Evolutionary conservation across 768 basidiomycete species (phyloP).

Genomic region (Cystobasidium ongulense): DNA sequence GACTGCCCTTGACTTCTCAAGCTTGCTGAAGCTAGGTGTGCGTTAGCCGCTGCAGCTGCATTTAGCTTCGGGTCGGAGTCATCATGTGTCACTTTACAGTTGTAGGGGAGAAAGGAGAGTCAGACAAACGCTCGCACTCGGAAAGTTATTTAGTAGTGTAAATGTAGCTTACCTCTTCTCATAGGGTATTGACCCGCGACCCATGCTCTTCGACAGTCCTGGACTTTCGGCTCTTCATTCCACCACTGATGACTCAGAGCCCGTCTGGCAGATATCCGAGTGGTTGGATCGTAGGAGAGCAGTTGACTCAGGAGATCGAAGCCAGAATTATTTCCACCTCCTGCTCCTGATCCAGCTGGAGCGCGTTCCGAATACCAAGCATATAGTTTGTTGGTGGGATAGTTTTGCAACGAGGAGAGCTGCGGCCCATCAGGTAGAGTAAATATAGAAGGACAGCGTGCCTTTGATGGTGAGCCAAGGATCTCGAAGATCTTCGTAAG

Average conservation of each 20-base stretch:
- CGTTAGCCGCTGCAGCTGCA: constrained; percentile 14
- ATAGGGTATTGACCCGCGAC: constrained; percentile 15
- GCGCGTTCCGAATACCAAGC: constrained; percentile 58
- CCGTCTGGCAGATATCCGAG: constrained; percentile 69
- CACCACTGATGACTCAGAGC: constrained; percentile 86
- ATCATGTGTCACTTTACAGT: constrained; percentile 71
- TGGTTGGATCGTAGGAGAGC: constrained; percentile 84
- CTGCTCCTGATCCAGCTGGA: constrained; percentile 48
- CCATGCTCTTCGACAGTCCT: constrained; percentile 25
- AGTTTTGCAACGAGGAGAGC: constrained; percentile 48
- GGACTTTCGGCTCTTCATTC: constrained; percentile 64
- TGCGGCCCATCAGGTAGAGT: constrained; percentile 13
- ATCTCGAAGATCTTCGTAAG: constrained; percentile 93
- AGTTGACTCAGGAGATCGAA: constrained; percentile 76
- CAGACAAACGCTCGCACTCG: constrained; percentile 56
- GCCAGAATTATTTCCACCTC: constrained; percentile 52
- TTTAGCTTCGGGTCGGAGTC: constrained; percentile 49
- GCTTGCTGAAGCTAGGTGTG: constrained; percentile 1
- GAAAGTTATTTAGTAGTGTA: constrained; percentile 53
- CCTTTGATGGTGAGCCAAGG: constrained; percentile 70
- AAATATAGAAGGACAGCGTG: constrained; percentile 5
- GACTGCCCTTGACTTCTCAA: constrained; percentile 8
- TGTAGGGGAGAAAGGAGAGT: constrained; percentile 66
- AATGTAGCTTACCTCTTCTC: constrained; percentile 19
- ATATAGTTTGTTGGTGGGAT: constrained; percentile 52